Percentiles rank a stretch among this genome's conserved stretches.
These are phyloP conservation scores for Pezicula radicicola DNA, from an alignment of 2,329 filamentous ascomycete genomes.

Conservation along the genomic window DNA sequence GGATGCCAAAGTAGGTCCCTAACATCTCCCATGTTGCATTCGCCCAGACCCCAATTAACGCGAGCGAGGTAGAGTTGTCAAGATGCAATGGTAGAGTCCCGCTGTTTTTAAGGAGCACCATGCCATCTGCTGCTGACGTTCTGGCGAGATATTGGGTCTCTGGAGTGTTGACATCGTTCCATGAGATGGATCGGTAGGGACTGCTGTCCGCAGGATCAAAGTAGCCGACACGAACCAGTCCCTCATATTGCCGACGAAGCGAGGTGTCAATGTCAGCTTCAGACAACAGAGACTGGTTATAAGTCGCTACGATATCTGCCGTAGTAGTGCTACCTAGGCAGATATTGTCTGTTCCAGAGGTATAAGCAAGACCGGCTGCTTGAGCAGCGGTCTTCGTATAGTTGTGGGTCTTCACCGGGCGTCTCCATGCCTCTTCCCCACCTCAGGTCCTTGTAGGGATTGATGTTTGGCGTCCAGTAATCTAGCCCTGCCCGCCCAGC, in stretches of 20 bases:
- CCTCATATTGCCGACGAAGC: slow-evolving; percentile 50
- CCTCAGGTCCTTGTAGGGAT: no score
- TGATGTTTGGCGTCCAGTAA: no score
- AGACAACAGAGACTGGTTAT: no score
- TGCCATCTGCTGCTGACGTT: slow-evolving; percentile 10
- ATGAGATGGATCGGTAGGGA: slow-evolving; percentile 48
- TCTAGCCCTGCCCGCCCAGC: no score
- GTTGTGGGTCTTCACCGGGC: no score
- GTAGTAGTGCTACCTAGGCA: no score
- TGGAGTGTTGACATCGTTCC: slow-evolving; percentile 30
- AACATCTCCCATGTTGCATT: slow-evolving; percentile 9
- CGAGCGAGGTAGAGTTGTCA: slow-evolving; percentile 4
- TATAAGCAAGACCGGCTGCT: no score
- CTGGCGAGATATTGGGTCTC: slow-evolving; percentile 8
- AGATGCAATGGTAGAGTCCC: slow-evolving; percentile 9
- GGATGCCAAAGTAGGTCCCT: slow-evolving; percentile 11
- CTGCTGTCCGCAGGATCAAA: slow-evolving; percentile 46
- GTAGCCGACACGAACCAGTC: slow-evolving; percentile 53
- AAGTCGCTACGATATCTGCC: no score
- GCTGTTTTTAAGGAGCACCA: slow-evolving; percentile 14
- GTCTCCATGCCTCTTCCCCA: no score
- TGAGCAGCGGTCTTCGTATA: no score
- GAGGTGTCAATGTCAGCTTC: slow-evolving; percentile 46
- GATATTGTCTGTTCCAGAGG: no score
- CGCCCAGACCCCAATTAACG: slow-evolving; percentile 15